Conservation (phyloP, 1,284 basidiomycete genomes). For the Sutorius eximius region DNA sequence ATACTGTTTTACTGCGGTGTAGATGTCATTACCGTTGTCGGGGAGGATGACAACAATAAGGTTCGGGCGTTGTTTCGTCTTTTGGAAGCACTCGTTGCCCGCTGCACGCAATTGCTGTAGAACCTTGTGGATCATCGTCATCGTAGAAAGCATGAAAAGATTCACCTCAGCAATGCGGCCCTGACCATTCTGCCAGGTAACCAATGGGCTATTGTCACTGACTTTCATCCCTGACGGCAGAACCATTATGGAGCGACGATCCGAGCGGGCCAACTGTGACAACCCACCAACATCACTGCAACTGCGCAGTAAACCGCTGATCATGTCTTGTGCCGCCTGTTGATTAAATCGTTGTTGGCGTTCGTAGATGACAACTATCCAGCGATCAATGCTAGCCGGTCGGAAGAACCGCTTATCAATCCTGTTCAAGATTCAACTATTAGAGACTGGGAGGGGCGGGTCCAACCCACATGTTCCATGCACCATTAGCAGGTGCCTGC, state of each 20-base stretch:
- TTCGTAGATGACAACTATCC: constrained; percentile 68
- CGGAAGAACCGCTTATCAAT: constrained; percentile 63
- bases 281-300: constrained; percentile 58
- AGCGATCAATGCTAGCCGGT: constrained; percentile 51
- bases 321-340: constrained; percentile 47
- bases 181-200: constrained; percentile 56
- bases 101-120: constrained; percentile 48
- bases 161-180: constrained; percentile 49
- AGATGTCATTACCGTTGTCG: constrained; percentile 70
- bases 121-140: constrained; percentile 1
- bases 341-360: constrained; percentile 51
- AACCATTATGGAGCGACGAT: neutral
- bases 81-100: constrained; percentile 45
- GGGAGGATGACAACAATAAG: constrained; percentile 71
- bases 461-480: constrained; percentile 64
- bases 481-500: constrained; percentile 59
- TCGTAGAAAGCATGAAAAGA: neutral
- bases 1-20: constrained; percentile 73
- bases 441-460: neutral
- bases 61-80: constrained; percentile 45
- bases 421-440: constrained; percentile 38
- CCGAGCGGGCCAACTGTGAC: neutral
- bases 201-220: constrained; percentile 40
- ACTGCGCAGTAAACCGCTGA: constrained; percentile 45
- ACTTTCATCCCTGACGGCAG: constrained; percentile 50